phyloP scores from a whole-genome alignment of 495 filamentous ascomycete genomes.

The Achaetomiella virescens region DNA sequence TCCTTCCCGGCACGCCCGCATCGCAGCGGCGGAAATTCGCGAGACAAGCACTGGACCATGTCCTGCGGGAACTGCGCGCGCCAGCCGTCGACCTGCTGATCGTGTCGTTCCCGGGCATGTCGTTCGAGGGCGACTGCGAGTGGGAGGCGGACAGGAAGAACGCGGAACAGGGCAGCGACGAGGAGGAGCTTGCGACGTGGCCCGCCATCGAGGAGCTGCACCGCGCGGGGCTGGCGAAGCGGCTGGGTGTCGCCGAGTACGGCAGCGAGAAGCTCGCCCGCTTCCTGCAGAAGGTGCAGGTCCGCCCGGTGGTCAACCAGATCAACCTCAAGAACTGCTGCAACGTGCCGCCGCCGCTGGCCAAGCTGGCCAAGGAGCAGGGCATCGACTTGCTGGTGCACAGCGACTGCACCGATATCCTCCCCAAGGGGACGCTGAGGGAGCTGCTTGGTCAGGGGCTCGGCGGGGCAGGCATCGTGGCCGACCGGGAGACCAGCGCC shows the following conservation, averaged over 20 bases:
- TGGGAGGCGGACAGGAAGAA: conserved; percentile 63
- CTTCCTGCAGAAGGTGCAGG: conserved; percentile 49
- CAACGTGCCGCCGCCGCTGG: conserved; percentile 84
- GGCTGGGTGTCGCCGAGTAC: conserved; percentile 85
- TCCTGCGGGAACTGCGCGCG: conserved; percentile 70
- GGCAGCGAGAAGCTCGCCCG: conserved; percentile 68
- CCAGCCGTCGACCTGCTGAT: conserved; percentile 80
- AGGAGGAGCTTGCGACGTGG: conserved; percentile 61
- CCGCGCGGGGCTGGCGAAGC: conserved; percentile 59
- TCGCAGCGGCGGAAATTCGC: conserved; percentile 59
- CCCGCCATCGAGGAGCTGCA: conserved; percentile 69
- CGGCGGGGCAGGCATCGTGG: conserved; percentile 61
- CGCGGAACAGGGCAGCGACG: conserved; percentile 53
- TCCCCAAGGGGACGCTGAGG: conserved; percentile 75
- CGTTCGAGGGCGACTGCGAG: conserved; percentile 89
- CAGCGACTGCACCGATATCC: conserved; percentile 86
- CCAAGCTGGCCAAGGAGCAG: conserved; percentile 75
- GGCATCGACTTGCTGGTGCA: conserved; percentile 87
- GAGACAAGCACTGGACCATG: conserved; percentile 67
- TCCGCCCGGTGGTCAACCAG: conserved; percentile 84
- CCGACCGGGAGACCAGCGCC: conserved; percentile 37
- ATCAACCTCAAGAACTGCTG: conserved; percentile 97
- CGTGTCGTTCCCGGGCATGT: conserved; percentile 85
- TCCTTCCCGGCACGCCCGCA: conserved; percentile 63
- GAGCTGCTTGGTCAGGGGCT: conserved; percentile 69